Evolutionary conservation across 202 grass and related monocot species (phyloP), one percentile per base, ranked within the genome.

Genomic region (Dendrocalamus latiflorus): DNA sequence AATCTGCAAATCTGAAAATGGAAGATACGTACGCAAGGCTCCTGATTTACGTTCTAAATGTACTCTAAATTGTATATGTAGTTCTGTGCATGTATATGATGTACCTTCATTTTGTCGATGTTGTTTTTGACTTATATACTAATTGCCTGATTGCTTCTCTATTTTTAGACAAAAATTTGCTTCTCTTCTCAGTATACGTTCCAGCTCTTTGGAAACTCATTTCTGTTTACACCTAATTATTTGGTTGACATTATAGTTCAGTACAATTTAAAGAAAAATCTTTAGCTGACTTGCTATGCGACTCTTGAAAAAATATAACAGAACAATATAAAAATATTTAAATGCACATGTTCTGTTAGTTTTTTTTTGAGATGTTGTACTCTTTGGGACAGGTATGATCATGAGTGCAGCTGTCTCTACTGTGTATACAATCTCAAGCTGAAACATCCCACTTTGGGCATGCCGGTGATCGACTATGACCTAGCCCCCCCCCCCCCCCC

Each of bases 391-490:
- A n/a, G n/a, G n/a, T n/a, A n/a, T n/a, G n/a, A n/a, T n/a, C n/a
- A n/a, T n/a, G n/a, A n/a, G n/a, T n/a, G n/a, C n/a, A n/a, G n/a
- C n/a, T n/a, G n/a, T n/a, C n/a, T n/a, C n/a, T n/a, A n/a, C n/a
- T n/a, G n/a, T n/a, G n/a, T n/a, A n/a, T n/a, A n/a, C n/a, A n/a
- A n/a, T n/a, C n/a, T n/a, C n/a, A n/a, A n/a, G n/a, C n/a, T n/a
- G n/a, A n/a, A n/a, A n/a, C n/a, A n/a, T n/a, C n/a, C n/a, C n/a
- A n/a, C n/a, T n/a, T n/a, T n/a, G n/a, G n/a, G n/a, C n/a, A n/a
- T n/a, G n/a, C 95, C 92, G 0, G 56, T 95, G 71, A 93, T 98
- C 14, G 92, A 98, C 67, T 97, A 94, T 70, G 92, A 93, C 69
- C 85, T 98, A 30, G 90, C n/a, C n/a, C n/a, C n/a, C n/a, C n/a